Evolutionary conservation across 2,329 filamentous ascomycete genomes (phyloP), one percentile per base, ranked within the genome.

Genomic region (Cryphonectria naterciae): DNA sequence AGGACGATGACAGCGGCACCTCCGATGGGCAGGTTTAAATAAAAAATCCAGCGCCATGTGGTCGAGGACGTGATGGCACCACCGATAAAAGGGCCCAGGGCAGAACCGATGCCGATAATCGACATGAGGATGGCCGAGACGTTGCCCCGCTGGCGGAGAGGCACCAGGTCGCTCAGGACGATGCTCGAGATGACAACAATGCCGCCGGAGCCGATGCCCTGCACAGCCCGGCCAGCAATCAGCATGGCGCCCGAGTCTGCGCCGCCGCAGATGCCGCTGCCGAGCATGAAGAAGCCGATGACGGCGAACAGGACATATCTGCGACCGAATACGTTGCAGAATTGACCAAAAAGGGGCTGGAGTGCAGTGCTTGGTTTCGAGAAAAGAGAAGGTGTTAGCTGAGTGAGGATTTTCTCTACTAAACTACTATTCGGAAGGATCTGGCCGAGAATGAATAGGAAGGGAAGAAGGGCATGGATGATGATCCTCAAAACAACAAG

Each of bases 311-410:
- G 11, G 32, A 81, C 75, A 63, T 78, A 81, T 41, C 84, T 80
- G 0, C 87, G 80, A 0, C 88, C 86, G 72, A 84, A 88, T 22
- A 88, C 80, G 65, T 88, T 82, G 4, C 82, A 81, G 0, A 86
- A 73, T 73, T 88, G 85, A 0, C 85, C 85, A 60, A 83, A 85
- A 0, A 87, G 73, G 0, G 86, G 86, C 49, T 84, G 84, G 2
- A 86, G 78, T 1, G 82, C 82, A 10, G 74, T 70, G 35, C 32
- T 32, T 32, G 2, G 32, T 32, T 32, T 32, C 32, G 32, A 32
- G 32, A 32, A 32, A 32, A 32, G 32, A 32, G 32, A 32, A 32
- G 3, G 32, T 32, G 32, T 22, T 46, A 58, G 54, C 11, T 22
- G 32, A 32, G 15, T 25, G 11, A 22, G 32, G 32, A 32, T 32